Evolutionary conservation across 164 flowering plant species (phyloP).

Genomic region (Tinospora cordifolia): DNA sequence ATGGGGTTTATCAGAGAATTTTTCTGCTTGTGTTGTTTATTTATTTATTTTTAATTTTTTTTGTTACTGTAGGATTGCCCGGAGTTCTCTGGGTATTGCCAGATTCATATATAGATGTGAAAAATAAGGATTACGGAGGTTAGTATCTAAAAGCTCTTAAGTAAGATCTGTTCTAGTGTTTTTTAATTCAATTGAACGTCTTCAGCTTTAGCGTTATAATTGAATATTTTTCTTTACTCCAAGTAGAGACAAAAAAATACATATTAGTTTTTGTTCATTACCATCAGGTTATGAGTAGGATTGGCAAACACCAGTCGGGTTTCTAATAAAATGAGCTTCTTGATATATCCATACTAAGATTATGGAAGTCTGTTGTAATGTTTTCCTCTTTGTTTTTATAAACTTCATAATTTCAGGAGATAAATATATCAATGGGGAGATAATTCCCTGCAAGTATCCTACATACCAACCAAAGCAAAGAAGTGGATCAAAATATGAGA

Average conservation of each 20-base stretch:
- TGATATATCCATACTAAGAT: neutral
- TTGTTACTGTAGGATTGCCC: slow-evolving; percentile 61
- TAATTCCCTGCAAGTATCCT: slow-evolving; percentile 89
- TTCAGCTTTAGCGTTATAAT: too few species aligned
- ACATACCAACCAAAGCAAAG: slow-evolving; percentile 85
- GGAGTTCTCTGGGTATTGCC: slow-evolving; percentile 99
- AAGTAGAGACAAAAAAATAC: too few species aligned
- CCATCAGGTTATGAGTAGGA: too few species aligned
- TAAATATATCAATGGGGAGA: slow-evolving; percentile 89
- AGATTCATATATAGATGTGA: slow-evolving; percentile 90
- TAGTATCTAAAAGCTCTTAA: neutral
- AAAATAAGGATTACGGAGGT: slow-evolving; percentile 99
- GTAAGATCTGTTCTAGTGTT: too few species aligned
- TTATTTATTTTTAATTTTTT: neutral
- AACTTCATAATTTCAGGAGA: slow-evolving; percentile 46
- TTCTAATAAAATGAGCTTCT: neutral
- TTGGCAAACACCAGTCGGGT: too few species aligned
- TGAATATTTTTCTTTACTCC: too few species aligned
- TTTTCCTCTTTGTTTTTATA: neutral
- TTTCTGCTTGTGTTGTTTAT: too few species aligned
- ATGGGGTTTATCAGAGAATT: too few species aligned
- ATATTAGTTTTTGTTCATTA: too few species aligned
- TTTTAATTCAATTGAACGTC: too few species aligned
- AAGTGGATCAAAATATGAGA: slow-evolving; percentile 49
- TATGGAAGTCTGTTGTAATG: neutral